Evolutionary conservation across 345 rosid genomes (phyloP).

Genomic region (Moricandia moricandioides): DNA sequence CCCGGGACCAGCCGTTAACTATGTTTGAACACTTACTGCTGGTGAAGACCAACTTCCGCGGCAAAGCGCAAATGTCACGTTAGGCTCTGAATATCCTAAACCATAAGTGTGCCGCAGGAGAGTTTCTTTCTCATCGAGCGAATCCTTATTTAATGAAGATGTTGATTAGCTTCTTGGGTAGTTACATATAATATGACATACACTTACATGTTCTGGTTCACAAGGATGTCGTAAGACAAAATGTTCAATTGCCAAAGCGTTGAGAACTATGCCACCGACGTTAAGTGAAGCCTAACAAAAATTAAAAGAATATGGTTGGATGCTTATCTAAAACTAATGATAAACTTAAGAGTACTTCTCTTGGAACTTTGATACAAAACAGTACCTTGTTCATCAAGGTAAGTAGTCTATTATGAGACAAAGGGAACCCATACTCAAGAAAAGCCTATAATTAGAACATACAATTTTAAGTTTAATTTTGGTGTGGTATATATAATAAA

Average conservation of each 20-base stretch:
- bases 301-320: background rate
- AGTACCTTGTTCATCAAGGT: constrained; percentile 81
- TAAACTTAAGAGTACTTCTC: too few species aligned
- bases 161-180: constrained; percentile 1
- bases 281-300: constrained; percentile 70
- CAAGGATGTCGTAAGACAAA: constrained; percentile 84
- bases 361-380: background rate
- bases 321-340: background rate
- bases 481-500: background rate
- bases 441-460: constrained; percentile 54
- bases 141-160: constrained; percentile 42
- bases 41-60: constrained; percentile 96
- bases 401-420: constrained; percentile 70
- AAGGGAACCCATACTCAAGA: constrained; percentile 84
- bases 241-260: constrained; percentile 85
- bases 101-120: constrained; percentile 73
- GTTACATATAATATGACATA: background rate
- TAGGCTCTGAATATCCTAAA: constrained; percentile 85
- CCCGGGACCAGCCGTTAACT: too few species aligned
- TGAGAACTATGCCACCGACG: constrained; percentile 88
- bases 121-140: constrained; percentile 75
- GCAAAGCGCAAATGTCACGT: constrained; percentile 84
- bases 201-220: constrained; percentile 61
- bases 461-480: background rate
- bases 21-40: constrained; percentile 51